These are phyloP conservation scores for Globisporangium spinosum DNA, from an alignment of 352 stramenopile genomes.

Conservation along the genomic window DNA sequence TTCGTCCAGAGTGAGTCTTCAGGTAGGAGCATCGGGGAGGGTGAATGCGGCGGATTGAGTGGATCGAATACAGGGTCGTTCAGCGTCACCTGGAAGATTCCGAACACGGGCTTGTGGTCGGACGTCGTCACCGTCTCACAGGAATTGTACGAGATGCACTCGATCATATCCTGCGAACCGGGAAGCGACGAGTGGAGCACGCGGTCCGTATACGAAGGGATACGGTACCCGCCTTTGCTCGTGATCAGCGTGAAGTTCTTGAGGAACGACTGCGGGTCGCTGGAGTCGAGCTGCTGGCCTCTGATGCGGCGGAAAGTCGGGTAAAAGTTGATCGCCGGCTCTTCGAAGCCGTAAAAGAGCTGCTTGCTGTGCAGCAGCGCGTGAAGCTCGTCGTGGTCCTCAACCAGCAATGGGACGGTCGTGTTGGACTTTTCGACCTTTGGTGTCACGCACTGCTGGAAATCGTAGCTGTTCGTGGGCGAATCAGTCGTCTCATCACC, in stretches of 20 bases:
- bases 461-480: conserved; percentile 27
- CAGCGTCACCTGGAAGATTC: conserved; percentile 52
- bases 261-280: conserved; percentile 31
- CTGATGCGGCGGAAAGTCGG: conserved; percentile 77
- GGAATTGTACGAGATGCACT: conserved; percentile 70
- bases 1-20: conserved; percentile 36
- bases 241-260: conserved; percentile 67
- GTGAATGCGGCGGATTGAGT: conserved; percentile 18
- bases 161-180: conserved; percentile 41
- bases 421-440: conserved; percentile 25
- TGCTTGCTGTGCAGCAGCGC: conserved; percentile 55
- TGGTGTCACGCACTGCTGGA: conserved; percentile 46
- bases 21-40: neutral
- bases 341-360: conserved; percentile 77
- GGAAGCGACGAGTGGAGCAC: conserved; percentile 80
- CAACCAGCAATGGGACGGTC: conserved; percentile 36
- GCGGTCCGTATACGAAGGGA: conserved; percentile 89
- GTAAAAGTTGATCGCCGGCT: conserved; percentile 67
- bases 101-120: conserved; percentile 83
- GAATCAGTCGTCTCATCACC: conserved; percentile 25
- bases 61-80: conserved; percentile 16
- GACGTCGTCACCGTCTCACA: conserved; percentile 71
- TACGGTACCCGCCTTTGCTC: conserved; percentile 54
- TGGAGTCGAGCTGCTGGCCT: conserved; percentile 35
- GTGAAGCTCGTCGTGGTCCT: conserved; percentile 73